Evolutionary conservation across 257 asterid genomes (phyloP).

Genomic region (Agastache rugosa): DNA sequence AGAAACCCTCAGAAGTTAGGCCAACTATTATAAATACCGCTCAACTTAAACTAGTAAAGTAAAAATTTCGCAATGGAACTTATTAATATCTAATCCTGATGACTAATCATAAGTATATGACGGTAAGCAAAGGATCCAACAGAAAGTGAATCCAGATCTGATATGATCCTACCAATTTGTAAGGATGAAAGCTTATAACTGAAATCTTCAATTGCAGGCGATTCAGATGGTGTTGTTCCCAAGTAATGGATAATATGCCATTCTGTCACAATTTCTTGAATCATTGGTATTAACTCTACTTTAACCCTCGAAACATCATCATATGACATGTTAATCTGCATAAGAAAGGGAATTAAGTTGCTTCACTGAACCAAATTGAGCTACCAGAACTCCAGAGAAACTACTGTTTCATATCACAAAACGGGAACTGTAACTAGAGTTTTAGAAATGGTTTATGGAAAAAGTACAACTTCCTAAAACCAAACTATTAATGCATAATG

Average conservation of each 20-base stretch:
- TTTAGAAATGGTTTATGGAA: neutral
- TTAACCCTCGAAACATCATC: conserved; percentile 76
- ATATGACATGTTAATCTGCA: conserved; percentile 84
- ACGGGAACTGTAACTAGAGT: conserved; percentile 1
- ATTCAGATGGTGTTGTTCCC: conserved; percentile 81
- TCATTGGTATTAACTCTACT: conserved; percentile 81
- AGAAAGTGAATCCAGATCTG: conserved; percentile 27
- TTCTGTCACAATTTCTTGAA: conserved; percentile 80
- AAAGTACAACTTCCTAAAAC: conserved; percentile 28
- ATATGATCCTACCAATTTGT: conserved; percentile 69
- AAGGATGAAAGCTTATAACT: conserved; percentile 86
- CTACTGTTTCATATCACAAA: neutral
- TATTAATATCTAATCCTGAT: conserved; percentile 7
- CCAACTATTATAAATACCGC: conserved; percentile 16
- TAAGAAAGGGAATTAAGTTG: conserved; percentile 34
- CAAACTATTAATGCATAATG: neutral
- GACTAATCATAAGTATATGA: conserved; percentile 28
- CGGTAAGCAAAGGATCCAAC: conserved; percentile 20
- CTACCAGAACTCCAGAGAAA: neutral
- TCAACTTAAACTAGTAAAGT: conserved; percentile 22
- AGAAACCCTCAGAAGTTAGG: conserved; percentile 2
- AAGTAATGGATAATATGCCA: conserved; percentile 91
- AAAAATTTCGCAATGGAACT: neutral
- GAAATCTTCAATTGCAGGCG: conserved; percentile 87
- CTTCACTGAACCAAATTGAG: conserved; percentile 11